Conservation (phyloP, 257 asterid genomes). For the Cordia subcordata region DNA sequence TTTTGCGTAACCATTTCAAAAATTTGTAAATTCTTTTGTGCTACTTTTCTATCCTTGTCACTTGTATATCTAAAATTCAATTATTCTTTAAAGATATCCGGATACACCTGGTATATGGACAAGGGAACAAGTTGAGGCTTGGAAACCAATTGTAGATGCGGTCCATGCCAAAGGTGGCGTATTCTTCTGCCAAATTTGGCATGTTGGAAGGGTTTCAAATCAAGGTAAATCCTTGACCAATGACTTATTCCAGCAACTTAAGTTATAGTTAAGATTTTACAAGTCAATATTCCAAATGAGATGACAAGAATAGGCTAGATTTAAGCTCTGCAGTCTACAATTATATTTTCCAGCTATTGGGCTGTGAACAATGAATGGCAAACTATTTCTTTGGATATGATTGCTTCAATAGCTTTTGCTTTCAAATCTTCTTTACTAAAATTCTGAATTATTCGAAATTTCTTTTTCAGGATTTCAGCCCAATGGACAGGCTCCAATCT, state of each 20-base stretch:
- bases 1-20: not conserved
- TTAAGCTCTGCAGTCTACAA: too few species aligned
- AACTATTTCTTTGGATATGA: not conserved
- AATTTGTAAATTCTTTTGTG: too few species aligned
- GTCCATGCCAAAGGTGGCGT: constrained; percentile 30
- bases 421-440: too few species aligned
- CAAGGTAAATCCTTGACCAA: too few species aligned
- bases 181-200: constrained; percentile 32
- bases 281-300: not conserved
- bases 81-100: not conserved
- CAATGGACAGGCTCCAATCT: constrained; percentile 63
- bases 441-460: not conserved
- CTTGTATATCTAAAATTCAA: too few species aligned
- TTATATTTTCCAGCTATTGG: too few species aligned
- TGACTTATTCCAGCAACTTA: too few species aligned
- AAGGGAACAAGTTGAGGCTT: constrained; percentile 26
- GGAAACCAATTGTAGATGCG: constrained; percentile 28
- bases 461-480: constrained; percentile 53
- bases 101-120: constrained; percentile 27
- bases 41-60: too few species aligned
- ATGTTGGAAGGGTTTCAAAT: constrained; percentile 23
- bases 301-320: too few species aligned
- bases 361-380: too few species aligned
- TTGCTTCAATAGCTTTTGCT: too few species aligned
- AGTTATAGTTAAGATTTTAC: too few species aligned